Evolutionary conservation across 1,139 yeast genomes (phyloP).

Genomic region (Pneumocystis jirovecii): DNA sequence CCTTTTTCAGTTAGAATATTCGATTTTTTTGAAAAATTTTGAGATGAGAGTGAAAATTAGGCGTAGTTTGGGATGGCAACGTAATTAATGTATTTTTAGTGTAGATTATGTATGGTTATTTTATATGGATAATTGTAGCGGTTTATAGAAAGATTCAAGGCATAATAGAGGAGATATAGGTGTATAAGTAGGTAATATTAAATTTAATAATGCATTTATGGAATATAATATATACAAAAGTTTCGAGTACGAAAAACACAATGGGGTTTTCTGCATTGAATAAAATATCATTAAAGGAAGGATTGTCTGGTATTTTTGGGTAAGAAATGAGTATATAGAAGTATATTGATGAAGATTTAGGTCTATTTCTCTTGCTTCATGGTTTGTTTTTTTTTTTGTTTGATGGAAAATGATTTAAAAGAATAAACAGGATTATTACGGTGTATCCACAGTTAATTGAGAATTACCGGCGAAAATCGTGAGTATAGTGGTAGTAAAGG

Average conservation of each 20-base stretch:
- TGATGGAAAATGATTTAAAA: background rate
- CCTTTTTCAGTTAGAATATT: background rate
- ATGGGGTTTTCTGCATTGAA: background rate
- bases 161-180: too few relatives aligned
- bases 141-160: too few relatives aligned
- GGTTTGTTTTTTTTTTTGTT: background rate
- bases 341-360: background rate
- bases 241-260: too few relatives aligned
- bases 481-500: background rate
- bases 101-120: background rate
- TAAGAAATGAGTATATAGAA: background rate
- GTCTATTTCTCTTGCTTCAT: background rate
- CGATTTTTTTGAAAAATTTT: background rate
- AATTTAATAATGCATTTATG: too few relatives aligned
- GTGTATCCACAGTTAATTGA: background rate
- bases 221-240: too few relatives aligned
- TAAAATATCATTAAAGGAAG: background rate
- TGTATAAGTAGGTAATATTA: too few relatives aligned
- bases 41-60: too few relatives aligned
- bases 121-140: too few relatives aligned
- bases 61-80: too few relatives aligned
- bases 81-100: too few relatives aligned
- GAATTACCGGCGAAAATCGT: background rate
- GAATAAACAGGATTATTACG: background rate
- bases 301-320: background rate